These are phyloP conservation scores for Trichosporon sp. DNA, from an alignment of 1,284 basidiomycete genomes.

Conservation along the genomic window DNA sequence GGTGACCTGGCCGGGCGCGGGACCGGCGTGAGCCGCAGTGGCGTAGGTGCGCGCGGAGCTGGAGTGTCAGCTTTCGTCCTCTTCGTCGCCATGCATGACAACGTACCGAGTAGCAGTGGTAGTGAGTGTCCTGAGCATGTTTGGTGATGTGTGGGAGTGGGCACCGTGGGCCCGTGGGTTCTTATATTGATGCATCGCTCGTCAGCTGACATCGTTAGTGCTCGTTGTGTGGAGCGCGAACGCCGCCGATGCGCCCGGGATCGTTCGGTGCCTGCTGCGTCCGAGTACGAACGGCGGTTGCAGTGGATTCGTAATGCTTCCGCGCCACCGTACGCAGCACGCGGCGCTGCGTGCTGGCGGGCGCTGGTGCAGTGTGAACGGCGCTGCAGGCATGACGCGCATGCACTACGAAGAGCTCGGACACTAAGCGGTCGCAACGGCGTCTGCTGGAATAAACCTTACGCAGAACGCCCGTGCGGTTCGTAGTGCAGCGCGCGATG, in stretches of 20 bases:
- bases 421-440: neutral
- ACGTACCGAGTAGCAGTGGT: neutral
- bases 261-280: neutral
- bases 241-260: neutral
- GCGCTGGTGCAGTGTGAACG: neutral
- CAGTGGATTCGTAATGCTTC: neutral
- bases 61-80: neutral
- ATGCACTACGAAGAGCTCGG: neutral
- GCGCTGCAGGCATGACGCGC: neutral
- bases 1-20: neutral
- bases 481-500: neutral
- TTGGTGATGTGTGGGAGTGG: neutral
- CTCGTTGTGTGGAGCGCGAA: neutral
- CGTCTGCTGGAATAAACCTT: neutral
- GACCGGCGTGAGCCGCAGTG: neutral
- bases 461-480: neutral
- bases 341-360: neutral
- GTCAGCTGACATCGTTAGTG: neutral
- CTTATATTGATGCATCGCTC: neutral
- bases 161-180: neutral
- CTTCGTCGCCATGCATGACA: neutral
- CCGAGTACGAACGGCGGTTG: neutral
- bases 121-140: neutral
- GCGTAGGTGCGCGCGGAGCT: neutral
- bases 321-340: neutral